Evolutionary conservation across 2,329 filamentous ascomycete genomes (phyloP).

Genomic region (Passalora sequoiae): DNA sequence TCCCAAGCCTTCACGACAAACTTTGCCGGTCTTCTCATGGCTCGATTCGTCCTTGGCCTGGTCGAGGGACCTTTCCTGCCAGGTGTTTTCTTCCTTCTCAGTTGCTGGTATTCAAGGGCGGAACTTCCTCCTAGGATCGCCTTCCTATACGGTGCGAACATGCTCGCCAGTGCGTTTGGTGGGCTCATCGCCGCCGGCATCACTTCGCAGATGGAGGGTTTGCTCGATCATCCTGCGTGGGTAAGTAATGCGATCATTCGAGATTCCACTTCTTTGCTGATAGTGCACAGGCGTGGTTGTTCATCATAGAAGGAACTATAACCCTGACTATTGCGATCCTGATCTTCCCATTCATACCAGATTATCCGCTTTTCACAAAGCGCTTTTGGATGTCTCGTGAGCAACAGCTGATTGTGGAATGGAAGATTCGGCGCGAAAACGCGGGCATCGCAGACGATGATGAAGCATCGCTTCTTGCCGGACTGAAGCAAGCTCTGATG

Average conservation of each 20-base stretch:
- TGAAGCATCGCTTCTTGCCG: too few species aligned
- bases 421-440: too few species aligned
- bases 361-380: slow-evolving; percentile 45
- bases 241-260: too few species aligned
- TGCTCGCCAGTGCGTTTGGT: slow-evolving; percentile 28
- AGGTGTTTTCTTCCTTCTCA: slow-evolving; percentile 45
- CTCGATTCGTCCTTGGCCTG: slow-evolving; percentile 48
- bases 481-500: too few species aligned
- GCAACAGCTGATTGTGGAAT: slow-evolving; percentile 4
- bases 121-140: slow-evolving; percentile 33
- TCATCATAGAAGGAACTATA: slow-evolving; percentile 35
- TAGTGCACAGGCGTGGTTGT: too few species aligned
- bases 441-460: too few species aligned
- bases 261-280: too few species aligned
- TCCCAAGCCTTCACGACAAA: slow-evolving; percentile 46
- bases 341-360: slow-evolving; percentile 38
- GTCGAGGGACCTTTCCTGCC: slow-evolving; percentile 51
- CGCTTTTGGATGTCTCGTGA: slow-evolving; percentile 1
- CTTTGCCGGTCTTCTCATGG: slow-evolving; percentile 42
- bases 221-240: too few species aligned
- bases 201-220: too few species aligned
- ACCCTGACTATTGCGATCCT: slow-evolving; percentile 21
- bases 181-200: slow-evolving; percentile 43
- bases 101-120: slow-evolving; percentile 47
- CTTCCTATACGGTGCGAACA: slow-evolving; percentile 29